Percentiles rank a stretch among this genome's conserved stretches.
phyloP scores from a whole-genome alignment of 2,329 filamentous ascomycete species.

The Colletotrichum endophyticum region DNA sequence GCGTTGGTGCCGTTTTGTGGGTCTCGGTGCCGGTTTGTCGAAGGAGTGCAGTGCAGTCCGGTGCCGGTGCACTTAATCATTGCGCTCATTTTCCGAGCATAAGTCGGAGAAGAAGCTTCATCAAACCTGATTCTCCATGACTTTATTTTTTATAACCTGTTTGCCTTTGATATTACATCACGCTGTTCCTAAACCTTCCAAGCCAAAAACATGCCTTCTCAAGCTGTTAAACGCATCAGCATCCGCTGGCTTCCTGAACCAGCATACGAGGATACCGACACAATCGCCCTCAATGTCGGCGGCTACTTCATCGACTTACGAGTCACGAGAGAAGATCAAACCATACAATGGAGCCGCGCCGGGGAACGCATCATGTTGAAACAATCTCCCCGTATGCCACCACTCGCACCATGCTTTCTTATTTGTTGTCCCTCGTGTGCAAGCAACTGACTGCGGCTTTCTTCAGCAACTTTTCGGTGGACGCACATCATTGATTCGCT shows the following conservation, averaged over 20 bases:
- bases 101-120: neutral
- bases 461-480: neutral
- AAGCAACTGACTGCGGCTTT: neutral
- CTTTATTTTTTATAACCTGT: neutral
- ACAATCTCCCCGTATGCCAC: neutral
- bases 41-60: neutral
- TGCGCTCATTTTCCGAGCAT: neutral
- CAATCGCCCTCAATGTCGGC: constrained; percentile 27
- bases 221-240: constrained; percentile 27
- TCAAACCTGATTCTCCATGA: neutral
- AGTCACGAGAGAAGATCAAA: neutral
- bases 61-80: neutral
- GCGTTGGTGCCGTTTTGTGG: neutral
- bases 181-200: neutral
- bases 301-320: constrained; percentile 23
- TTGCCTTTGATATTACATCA: neutral
- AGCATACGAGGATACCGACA: constrained; percentile 26
- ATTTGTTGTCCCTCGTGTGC: neutral
- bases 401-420: neutral
- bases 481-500: neutral
- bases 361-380: neutral
- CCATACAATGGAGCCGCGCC: neutral
- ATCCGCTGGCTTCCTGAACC: constrained; percentile 26
- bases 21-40: neutral
- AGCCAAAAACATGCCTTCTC: neutral